Conservation (phyloP, 176 grass and related monocot species). For the Areca catechu region DNA sequence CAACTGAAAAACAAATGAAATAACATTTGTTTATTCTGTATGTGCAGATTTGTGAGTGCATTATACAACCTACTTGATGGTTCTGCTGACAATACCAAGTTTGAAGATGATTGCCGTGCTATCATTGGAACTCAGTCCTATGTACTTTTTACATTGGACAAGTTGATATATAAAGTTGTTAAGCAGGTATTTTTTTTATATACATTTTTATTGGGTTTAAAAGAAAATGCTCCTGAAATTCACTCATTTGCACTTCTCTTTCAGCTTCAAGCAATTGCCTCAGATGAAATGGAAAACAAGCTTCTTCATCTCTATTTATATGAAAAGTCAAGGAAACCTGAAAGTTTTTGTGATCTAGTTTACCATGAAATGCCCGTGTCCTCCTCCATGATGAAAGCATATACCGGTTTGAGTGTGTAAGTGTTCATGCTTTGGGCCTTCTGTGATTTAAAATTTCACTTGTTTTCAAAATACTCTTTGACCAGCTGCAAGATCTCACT, state of each 20-base stretch:
- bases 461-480: not conserved
- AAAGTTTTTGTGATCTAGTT: conserved; percentile 78
- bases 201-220: not conserved
- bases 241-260: conserved; percentile 21
- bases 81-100: conserved; percentile 92
- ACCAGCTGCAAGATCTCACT: too few relatives aligned
- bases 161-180: conserved; percentile 96
- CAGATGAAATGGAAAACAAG: conserved; percentile 98
- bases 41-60: conserved; percentile 74
- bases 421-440: conserved; percentile 12
- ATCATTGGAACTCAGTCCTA: conserved; percentile 98
- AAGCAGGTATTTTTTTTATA: conserved; percentile 56
- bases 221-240: not conserved
- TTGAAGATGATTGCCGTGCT: conserved; percentile 95
- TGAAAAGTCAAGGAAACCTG: conserved; percentile 82
- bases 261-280: conserved; percentile 96
- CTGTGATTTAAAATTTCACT: not conserved
- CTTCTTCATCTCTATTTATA: conserved; percentile 90
- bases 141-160: conserved; percentile 96
- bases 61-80: conserved; percentile 92
- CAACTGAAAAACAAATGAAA: too few relatives aligned
- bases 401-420: conserved; percentile 91
- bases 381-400: conserved; percentile 94
- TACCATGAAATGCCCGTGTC: conserved; percentile 95
- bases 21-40: too few relatives aligned